Base-by-base conservation (phyloP, 176 grass and related monocot species). In the Triticum turgidum region DNA sequence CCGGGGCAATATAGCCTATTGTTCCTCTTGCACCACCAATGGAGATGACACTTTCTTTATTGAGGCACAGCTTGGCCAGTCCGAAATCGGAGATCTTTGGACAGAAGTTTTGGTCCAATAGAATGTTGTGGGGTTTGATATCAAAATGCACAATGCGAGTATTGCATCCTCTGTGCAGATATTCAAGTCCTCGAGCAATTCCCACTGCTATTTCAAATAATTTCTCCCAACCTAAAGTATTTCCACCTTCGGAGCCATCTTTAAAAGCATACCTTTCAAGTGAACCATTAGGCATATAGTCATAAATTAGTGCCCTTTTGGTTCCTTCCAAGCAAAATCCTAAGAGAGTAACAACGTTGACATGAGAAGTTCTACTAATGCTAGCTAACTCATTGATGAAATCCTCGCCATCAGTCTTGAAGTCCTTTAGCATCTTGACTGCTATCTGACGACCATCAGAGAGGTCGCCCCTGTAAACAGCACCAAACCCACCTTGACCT, bases 301-400 rank as follows among this genome's bases (percentile, higher is more conserved):
- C 85, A 24, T 93, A 93, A 7, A 93, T 67, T 27, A 91, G 77
- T 65, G 86, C 89, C 65, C 89, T 74, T 87, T 87, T 91, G 30
- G 73, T 87, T 42, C 80, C 73, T 54, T 91, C 79, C 20, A 86
- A 39, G 64, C 80, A 87, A 81, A 91, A 91, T 38, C 89, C 89
- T 5, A 91, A 47, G 3, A 91, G 89, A 14, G 80, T 58, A 21
- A 91, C 89, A 1, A 87, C 32, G 33, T 92, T 92, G 61, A 89
- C 84, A 73, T 92, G 91, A 79, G 84, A 89, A 4, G 82, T 92
- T 73, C 34, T 86, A 10, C 87, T 86, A 29, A 92, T 88, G 42
- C 87, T 87, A 1, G 84, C 72, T n/a, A 92, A 76, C 68, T 92
- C 84, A 4, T 92, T 89, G 15, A 92, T 84, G 79, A 92, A 92